Evolutionary conservation across 805 yeast genomes (phyloP).

Genomic region (Ogataea nonfermentans): DNA sequence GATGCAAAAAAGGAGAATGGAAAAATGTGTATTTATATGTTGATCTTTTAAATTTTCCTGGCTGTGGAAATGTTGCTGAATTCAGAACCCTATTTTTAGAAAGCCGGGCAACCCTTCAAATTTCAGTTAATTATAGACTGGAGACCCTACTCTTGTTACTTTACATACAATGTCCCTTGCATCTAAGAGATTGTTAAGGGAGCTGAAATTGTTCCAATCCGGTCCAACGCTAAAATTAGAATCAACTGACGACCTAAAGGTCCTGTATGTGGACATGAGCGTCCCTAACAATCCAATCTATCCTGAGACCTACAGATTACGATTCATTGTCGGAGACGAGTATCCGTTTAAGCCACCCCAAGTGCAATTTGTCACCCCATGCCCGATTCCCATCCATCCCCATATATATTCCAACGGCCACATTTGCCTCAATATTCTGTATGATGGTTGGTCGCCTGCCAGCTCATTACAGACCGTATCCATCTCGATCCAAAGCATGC

Average conservation of each 20-base stretch:
- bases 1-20: constrained; percentile 1
- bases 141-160: not conserved
- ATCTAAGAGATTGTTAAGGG: constrained; percentile 20
- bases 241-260: constrained; percentile 15
- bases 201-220: constrained; percentile 18
- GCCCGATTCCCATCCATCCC: constrained; percentile 63
- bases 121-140: not conserved
- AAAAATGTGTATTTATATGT: constrained; percentile 3
- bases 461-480: constrained; percentile 48
- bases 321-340: constrained; percentile 40
- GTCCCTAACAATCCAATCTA: constrained; percentile 39
- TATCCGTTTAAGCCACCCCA: constrained; percentile 63
- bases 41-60: constrained; percentile 1
- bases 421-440: constrained; percentile 67
- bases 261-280: constrained; percentile 39
- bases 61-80: constrained; percentile 4
- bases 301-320: constrained; percentile 39
- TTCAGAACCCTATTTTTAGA: constrained; percentile 10
- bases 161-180: constrained; percentile 5
- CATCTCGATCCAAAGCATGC: constrained; percentile 64
- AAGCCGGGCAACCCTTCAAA: constrained; percentile 4
- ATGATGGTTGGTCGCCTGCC: constrained; percentile 67
- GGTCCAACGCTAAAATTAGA: constrained; percentile 14
- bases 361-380: constrained; percentile 46
- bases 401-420: constrained; percentile 77